Evolutionary conservation across 805 yeast genomes (phyloP).

Genomic region (Pichia cephalocereana): DNA sequence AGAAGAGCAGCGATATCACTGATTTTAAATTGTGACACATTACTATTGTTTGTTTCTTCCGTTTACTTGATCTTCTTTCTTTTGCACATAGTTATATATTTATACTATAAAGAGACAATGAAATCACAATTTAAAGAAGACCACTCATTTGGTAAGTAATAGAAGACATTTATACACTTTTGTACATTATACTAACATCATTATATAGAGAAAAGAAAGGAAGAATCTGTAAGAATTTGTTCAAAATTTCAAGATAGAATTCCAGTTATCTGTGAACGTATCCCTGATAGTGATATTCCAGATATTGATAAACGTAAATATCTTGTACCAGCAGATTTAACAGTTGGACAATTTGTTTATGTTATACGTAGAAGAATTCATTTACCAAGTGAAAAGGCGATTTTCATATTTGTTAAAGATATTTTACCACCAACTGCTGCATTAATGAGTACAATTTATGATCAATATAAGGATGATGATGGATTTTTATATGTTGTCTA

Average conservation of each 20-base stretch:
- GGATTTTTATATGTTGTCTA: slow-evolving; percentile 94
- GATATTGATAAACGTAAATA: slow-evolving; percentile 96
- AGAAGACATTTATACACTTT: background rate
- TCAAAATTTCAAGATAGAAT: slow-evolving; percentile 85
- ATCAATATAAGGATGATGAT: slow-evolving; percentile 95
- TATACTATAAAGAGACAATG: slow-evolving; percentile 32
- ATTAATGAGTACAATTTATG: slow-evolving; percentile 87
- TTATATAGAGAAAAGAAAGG: slow-evolving; percentile 71
- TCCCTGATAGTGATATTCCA: slow-evolving; percentile 91
- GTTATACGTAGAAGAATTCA: slow-evolving; percentile 94
- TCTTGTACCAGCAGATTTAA: slow-evolving; percentile 89
- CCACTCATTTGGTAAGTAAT: slow-evolving; percentile 75
- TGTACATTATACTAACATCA: background rate
- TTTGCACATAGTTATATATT: too few relatives aligned
- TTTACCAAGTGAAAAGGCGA: slow-evolving; percentile 95
- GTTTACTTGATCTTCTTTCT: too few relatives aligned
- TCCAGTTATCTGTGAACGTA: slow-evolving; percentile 96
- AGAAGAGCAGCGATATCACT: too few relatives aligned
- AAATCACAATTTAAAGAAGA: slow-evolving; percentile 93
- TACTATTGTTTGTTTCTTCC: too few relatives aligned
- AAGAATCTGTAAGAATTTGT: slow-evolving; percentile 86
- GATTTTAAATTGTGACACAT: too few relatives aligned
- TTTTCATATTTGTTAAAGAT: slow-evolving; percentile 93
- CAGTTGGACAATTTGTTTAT: slow-evolving; percentile 97
- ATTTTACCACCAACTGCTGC: slow-evolving; percentile 98